phyloP scores from a whole-genome alignment of 164 flowering plant genomes.

The Aristolochia californica region DNA sequence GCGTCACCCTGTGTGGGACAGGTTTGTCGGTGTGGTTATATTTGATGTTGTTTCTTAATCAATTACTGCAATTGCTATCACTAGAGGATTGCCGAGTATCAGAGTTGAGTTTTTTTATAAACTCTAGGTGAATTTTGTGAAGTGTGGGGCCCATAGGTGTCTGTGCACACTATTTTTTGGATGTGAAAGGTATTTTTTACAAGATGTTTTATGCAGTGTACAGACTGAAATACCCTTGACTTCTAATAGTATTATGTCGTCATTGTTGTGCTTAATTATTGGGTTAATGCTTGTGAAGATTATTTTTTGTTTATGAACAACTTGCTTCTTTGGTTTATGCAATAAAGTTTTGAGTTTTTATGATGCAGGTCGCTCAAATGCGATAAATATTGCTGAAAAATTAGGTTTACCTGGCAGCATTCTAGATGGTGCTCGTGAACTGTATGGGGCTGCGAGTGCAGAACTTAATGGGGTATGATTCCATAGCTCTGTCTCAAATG shows the following conservation, averaged over 20 bases:
- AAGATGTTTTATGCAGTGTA: neutral
- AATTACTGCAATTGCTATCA: too few relatives aligned
- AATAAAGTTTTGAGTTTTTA: slow-evolving; percentile 1
- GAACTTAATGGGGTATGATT: slow-evolving; percentile 72
- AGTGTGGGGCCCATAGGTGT: too few relatives aligned
- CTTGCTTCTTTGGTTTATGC: neutral
- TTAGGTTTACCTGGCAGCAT: slow-evolving; percentile 58
- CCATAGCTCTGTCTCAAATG: neutral
- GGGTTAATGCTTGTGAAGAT: neutral
- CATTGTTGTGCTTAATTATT: neutral
- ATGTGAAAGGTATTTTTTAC: neutral
- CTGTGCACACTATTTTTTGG: too few relatives aligned
- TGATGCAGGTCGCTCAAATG: slow-evolving; percentile 81
- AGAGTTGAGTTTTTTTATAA: too few relatives aligned
- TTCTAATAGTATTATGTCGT: neutral
- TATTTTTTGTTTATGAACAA: neutral
- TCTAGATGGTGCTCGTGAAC: slow-evolving; percentile 52
- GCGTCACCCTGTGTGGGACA: too few relatives aligned
- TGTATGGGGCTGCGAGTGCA: slow-evolving; percentile 78
- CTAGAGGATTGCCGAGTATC: too few relatives aligned
- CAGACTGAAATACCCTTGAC: neutral
- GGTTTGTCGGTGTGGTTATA: too few relatives aligned
- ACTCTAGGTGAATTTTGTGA: too few relatives aligned
- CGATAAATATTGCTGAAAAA: slow-evolving; percentile 80
- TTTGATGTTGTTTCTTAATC: too few relatives aligned